Conservation (phyloP, 495 filamentous ascomycete species). For the Podospora fimiseda region DNA sequence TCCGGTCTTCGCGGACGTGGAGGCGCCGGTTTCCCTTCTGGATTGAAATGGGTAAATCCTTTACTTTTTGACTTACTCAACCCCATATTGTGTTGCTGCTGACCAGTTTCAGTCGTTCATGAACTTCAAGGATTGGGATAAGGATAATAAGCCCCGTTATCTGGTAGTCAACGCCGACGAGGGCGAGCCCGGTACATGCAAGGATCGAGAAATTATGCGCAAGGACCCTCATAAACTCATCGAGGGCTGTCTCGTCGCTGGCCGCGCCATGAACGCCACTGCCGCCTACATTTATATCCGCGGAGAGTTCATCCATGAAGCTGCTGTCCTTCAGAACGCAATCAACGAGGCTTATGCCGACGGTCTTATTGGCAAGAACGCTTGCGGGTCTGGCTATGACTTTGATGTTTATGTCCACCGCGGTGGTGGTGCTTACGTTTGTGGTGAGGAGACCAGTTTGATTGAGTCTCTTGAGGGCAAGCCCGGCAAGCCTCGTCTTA, state of each 20-base stretch:
- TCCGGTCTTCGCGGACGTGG: constrained; percentile 93
- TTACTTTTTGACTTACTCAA: not conserved
- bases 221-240: constrained; percentile 98
- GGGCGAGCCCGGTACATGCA: constrained; percentile 98
- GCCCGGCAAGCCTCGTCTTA: constrained; percentile 94
- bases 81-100: too few relatives aligned
- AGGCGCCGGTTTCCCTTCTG: constrained; percentile 95
- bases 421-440: constrained; percentile 95
- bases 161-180: constrained; percentile 98
- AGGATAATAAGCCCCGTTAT: constrained; percentile 92
- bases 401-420: constrained; percentile 97
- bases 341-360: constrained; percentile 96
- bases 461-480: constrained; percentile 98
- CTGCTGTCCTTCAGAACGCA: constrained; percentile 83
- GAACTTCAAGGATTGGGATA: constrained; percentile 99
- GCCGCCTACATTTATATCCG: constrained; percentile 99
- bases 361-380: constrained; percentile 94
- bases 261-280: constrained; percentile 94
- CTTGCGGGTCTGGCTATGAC: constrained; percentile 92
- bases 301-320: constrained; percentile 97
- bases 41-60: constrained; percentile 88
- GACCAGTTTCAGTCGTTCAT: constrained; percentile 75
- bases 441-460: constrained; percentile 93
- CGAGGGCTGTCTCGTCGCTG: constrained; percentile 94
- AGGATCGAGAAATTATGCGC: constrained; percentile 99